Evolutionary conservation across 1,284 basidiomycete genomes (phyloP), one percentile per base, ranked within the genome.

Genomic region (Heimioporus retisporus): DNA sequence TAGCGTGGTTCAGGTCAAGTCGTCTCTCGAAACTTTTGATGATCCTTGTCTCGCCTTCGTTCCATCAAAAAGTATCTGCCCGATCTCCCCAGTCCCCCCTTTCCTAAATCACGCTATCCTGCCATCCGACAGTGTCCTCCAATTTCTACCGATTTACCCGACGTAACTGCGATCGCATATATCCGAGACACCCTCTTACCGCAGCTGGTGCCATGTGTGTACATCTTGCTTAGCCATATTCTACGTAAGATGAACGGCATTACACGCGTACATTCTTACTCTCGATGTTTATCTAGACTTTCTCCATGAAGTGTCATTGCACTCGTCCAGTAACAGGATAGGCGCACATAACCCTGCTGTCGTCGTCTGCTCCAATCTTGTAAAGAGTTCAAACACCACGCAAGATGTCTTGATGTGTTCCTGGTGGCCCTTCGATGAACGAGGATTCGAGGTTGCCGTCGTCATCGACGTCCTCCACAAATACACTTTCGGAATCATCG

Each of bases 11-110:
- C 64, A 92, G 91, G 92, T 44, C 89, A 95, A 71, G 89, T 94
- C 2, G 91, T 96, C 18, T 92, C 90, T 4, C 80, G 82, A 87
- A 19, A 90, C 84, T 6, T 95, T 93, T 74, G 84, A 84, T 1
- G 94, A 96, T 73, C 89, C 93, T 5, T 86, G 94, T 79, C 84
- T 96, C 2, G 92, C 94, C 2, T 93, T 94, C 4, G 94, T 95
- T 3, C 83, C 96, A 81, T 96, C 67, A 96, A 96, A 82, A 94
- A 94, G 74, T 96, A 92, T 74, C 80, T 96, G 23, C 87, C 93
- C 42, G 92, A 94, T 75, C 82, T 96, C 3, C 93, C 93, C 2
- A 84, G 88, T 56, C 92, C 95, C n/a, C 79, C 94, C 21, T 93
- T 96, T 70, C 86, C 91, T 1, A 91, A 93, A 73, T 77, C 75